Conservation (phyloP, 2,329 filamentous ascomycete species). For the Colletotrichum lindemuthianum region DNA sequence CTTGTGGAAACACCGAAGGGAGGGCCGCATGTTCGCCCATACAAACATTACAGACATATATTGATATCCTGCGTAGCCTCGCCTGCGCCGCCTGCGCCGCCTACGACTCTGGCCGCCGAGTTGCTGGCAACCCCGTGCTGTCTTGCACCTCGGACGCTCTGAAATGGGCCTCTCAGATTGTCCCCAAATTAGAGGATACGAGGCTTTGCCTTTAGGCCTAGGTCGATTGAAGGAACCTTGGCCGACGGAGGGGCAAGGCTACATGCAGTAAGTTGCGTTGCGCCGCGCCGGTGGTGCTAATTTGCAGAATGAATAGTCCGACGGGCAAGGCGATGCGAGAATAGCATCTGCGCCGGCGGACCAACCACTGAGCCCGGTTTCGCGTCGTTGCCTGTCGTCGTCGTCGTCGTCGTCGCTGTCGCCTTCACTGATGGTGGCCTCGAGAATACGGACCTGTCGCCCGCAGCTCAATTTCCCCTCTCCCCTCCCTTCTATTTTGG, state of each 20-base stretch:
- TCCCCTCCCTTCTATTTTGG: constrained; percentile 10
- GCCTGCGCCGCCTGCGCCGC: too few species aligned
- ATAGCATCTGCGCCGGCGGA: constrained; percentile 19
- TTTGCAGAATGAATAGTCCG: constrained; percentile 6
- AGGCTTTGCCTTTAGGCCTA: constrained; percentile 8
- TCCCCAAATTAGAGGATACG: background rate
- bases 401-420: background rate
- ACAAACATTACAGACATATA: too few species aligned
- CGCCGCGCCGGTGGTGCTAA: constrained; percentile 2
- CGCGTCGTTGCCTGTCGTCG: background rate
- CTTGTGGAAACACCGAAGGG: too few species aligned
- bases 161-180: constrained; percentile 2
- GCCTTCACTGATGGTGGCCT: background rate
- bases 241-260: background rate
- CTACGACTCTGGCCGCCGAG: background rate
- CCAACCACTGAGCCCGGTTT: constrained; percentile 18
- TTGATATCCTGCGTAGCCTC: too few species aligned
- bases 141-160: constrained; percentile 5
- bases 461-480: constrained; percentile 3
- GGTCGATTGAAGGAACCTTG: background rate
- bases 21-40: too few species aligned
- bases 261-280: constrained; percentile 16
- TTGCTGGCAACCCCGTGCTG: background rate
- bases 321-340: constrained; percentile 24
- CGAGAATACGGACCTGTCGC: constrained; percentile 1